Base-by-base conservation (phyloP, 768 basidiomycete species). In the Exsudoporus frostii region DNA sequence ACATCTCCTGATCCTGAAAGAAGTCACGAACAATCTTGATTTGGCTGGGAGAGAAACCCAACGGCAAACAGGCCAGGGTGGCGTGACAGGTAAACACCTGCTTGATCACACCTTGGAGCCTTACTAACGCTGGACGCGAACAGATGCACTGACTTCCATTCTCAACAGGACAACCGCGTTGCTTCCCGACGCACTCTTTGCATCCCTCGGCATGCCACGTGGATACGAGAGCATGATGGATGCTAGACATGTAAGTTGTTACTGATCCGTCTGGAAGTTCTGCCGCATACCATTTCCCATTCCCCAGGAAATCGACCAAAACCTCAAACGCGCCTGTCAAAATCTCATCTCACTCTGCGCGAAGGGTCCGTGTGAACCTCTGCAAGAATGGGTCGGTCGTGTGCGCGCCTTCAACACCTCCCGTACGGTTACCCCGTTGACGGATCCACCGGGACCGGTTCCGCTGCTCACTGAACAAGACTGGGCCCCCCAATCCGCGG, bases 1-100 rank as follows among this genome's bases (percentile, higher is more conserved):
- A 39, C 95, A 99, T 71, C 69, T 98, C 20, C 72, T 98, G 46
- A 86, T 98, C 30, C 68, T 98, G 54, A 98, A 97, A 68, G 97
- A 99, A 72, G 84, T 97, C 58, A 79, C 88, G 8, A 78, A 84
- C 38, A 88, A 85, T 59, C 73, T 92, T 33, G 91, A 90, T 54
- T 70, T 90, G 27, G 80, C 72, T 11, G 75, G 76, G 45, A 74
- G 73, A 53, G 79, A 79, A 30, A 65, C 71, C 13, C 81, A 76
- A 60, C 72, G 58, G 22, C 72, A 65, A 45, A 63, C 69, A 39
- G 76, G 79, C 30, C 72, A 76, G 52, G 75, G 76, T 37, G 81
- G 83, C 30, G 76, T 90, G 27, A 82, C 83, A 46, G 87, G 85
- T 86, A 51, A 45, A 57, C 40, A n/a, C 29, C 17, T 44, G 8